These are phyloP conservation scores for Tulasnella sp. DNA, from an alignment of 768 basidiomycete species.

Conservation along the genomic window DNA sequence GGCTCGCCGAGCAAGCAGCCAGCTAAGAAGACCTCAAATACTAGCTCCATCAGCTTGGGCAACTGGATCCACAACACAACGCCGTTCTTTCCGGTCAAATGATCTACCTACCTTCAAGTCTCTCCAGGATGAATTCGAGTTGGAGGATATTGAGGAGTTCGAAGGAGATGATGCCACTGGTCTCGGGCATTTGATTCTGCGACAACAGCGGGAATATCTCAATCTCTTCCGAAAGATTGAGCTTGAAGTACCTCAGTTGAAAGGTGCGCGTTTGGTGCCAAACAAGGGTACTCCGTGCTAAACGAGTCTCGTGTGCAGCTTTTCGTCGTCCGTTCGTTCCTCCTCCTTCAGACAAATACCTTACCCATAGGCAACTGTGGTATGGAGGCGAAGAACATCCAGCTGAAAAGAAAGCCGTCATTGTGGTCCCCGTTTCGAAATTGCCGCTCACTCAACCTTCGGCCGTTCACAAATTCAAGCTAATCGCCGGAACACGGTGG, in stretches of 20 bases:
- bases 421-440: conserved; percentile 65
- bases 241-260: conserved; percentile 79
- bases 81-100: conserved; percentile 4
- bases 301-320: conserved; percentile 39
- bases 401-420: conserved; percentile 56
- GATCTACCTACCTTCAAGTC: conserved; percentile 9
- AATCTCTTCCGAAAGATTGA: conserved; percentile 81
- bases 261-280: conserved; percentile 46
- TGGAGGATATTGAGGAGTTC: conserved; percentile 26
- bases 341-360: conserved; percentile 42
- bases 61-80: not conserved
- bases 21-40: not conserved
- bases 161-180: conserved; percentile 57
- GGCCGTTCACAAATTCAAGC: conserved; percentile 75
- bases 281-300: conserved; percentile 15
- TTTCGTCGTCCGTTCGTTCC: conserved; percentile 74
- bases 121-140: conserved; percentile 24
- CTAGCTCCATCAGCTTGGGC: not conserved
- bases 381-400: conserved; percentile 75
- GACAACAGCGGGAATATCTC: conserved; percentile 63
- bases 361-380: conserved; percentile 65
- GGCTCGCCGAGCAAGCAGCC: not conserved
- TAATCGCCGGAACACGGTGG: conserved; percentile 87
- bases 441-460: conserved; percentile 57
- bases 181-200: conserved; percentile 61